Evolutionary conservation across 164 flowering plant genomes (phyloP).

Genomic region (Nelumbo lutea): DNA sequence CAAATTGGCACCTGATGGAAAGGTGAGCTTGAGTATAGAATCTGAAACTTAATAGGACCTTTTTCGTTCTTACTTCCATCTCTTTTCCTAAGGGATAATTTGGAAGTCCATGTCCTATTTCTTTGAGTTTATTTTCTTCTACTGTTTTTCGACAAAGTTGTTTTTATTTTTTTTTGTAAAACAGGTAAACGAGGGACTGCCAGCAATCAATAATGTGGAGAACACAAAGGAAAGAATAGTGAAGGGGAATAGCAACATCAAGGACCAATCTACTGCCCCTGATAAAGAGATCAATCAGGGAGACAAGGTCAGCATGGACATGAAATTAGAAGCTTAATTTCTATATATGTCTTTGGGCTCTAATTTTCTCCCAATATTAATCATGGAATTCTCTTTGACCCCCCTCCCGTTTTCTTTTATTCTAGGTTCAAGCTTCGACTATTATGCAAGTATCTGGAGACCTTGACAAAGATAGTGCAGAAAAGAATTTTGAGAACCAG

Average conservation of each 20-base stretch:
- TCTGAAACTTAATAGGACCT: too few relatives aligned
- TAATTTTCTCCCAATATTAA: too few relatives aligned
- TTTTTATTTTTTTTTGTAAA: too few relatives aligned
- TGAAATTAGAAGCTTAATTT: too few relatives aligned
- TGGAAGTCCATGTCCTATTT: background rate
- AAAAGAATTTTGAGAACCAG: conserved; percentile 1
- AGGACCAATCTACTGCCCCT: too few relatives aligned
- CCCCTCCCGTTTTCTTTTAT: background rate
- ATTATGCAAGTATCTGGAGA: conserved; percentile 9
- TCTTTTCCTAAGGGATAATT: background rate
- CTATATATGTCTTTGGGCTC: too few relatives aligned
- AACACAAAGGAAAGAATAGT: too few relatives aligned
- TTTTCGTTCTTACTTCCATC: background rate
- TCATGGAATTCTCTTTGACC: background rate
- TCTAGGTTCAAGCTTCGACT: conserved; percentile 1
- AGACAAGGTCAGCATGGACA: too few relatives aligned
- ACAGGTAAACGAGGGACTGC: background rate
- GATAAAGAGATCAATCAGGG: too few relatives aligned
- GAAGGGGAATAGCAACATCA: too few relatives aligned
- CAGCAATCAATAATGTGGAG: background rate
- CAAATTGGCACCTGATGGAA: background rate
- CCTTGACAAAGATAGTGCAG: conserved; percentile 1
- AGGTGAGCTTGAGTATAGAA: conserved; percentile 1
- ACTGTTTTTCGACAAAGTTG: background rate
- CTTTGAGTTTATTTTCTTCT: background rate